phyloP scores from a whole-genome alignment of 2,329 filamentous ascomycete species.

The Fusarium mangiferae region DNA sequence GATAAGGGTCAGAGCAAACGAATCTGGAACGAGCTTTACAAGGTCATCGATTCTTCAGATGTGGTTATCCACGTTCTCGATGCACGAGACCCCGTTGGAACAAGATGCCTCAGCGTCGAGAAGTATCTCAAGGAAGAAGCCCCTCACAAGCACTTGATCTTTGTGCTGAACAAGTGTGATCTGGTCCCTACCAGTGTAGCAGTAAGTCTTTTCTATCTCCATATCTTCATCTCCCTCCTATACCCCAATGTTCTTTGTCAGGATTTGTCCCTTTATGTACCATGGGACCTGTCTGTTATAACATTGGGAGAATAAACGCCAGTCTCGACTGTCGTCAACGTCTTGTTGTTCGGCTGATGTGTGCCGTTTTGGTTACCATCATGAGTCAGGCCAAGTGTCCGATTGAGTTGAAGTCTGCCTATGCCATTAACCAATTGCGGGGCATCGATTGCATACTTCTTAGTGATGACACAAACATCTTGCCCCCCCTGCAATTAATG shows the following conservation, averaged over 20 bases:
- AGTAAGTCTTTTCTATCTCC: constrained; percentile 72
- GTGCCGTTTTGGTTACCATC: constrained; percentile 90
- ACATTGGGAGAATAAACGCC: constrained; percentile 91
- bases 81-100: constrained; percentile 88
- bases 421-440: constrained; percentile 57
- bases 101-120: constrained; percentile 80
- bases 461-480: constrained; percentile 96
- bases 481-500: constrained; percentile 8
- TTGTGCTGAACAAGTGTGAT: constrained; percentile 67
- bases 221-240: constrained; percentile 51
- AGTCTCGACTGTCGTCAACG: constrained; percentile 52
- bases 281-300: constrained; percentile 97
- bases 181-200: constrained; percentile 91
- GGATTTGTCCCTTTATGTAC: constrained; percentile 79
- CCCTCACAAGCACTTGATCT: constrained; percentile 88
- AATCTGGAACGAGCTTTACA: constrained; percentile 97
- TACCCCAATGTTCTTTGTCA: constrained; percentile 79
- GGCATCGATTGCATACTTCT: constrained; percentile 83
- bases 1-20: constrained; percentile 94
- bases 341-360: constrained; percentile 68
- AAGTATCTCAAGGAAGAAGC: constrained; percentile 95
- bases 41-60: constrained; percentile 95
- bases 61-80: constrained; percentile 96
- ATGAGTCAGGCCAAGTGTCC: constrained; percentile 82
- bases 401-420: constrained; percentile 95